Percentiles rank a stretch among this genome's conserved stretches.
phyloP scores from a whole-genome alignment of 2,329 filamentous ascomycete genomes.

The Clonostachys solani region DNA sequence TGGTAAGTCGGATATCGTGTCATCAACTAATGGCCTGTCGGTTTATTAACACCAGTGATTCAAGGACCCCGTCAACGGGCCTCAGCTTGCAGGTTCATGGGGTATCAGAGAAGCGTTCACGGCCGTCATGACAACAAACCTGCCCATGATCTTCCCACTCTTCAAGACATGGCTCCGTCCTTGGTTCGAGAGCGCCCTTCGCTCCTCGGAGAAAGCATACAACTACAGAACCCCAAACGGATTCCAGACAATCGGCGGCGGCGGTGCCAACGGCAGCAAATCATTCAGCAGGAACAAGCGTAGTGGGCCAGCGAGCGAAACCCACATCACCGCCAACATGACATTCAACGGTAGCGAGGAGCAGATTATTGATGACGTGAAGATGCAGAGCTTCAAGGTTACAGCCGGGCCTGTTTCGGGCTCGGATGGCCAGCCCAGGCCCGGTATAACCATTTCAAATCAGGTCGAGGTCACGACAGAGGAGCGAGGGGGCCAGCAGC shows the following conservation, averaged over 20 bases:
- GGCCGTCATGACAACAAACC: constrained; percentile 35
- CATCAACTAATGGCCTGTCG: background rate
- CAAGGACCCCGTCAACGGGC: constrained; percentile 33
- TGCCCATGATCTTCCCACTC: constrained; percentile 40
- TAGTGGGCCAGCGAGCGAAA: background rate
- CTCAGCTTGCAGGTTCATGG: constrained; percentile 34
- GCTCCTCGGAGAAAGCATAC: constrained; percentile 1
- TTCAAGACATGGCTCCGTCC: constrained; percentile 28
- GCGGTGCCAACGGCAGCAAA: background rate
- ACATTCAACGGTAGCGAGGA: constrained; percentile 4
- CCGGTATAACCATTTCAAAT: constrained; percentile 1
- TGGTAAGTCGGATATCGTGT: constrained; percentile 14
- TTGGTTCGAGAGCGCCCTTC: constrained; percentile 2
- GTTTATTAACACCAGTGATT: background rate
- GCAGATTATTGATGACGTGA: constrained; percentile 1
- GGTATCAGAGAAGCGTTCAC: constrained; percentile 38
- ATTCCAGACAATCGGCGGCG: constrained; percentile 1
- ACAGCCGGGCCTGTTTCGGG: background rate
- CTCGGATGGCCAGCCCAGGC: background rate
- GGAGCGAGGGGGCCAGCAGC: background rate
- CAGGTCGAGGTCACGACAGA: background rate
- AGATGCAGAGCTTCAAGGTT: background rate
- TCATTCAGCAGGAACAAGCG: background rate
- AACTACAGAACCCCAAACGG: background rate
- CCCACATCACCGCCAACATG: background rate